Evolutionary conservation across 768 basidiomycete species (phyloP), one percentile per base, ranked within the genome.

Genomic region (Amanita rubescens): DNA sequence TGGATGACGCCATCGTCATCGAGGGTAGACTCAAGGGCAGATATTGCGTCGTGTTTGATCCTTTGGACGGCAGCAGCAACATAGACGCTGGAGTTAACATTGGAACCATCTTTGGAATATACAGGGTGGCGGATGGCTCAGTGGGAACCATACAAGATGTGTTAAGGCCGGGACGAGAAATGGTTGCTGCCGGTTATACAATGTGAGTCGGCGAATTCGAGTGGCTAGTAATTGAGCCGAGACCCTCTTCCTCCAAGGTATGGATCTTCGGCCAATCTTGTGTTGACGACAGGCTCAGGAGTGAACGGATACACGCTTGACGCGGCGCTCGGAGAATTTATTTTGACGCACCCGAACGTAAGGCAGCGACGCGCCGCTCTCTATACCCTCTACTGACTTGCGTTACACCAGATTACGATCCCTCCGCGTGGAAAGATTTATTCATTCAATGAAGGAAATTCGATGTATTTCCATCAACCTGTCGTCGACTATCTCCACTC

Each of bases 51-150:
- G 96, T 98, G 2, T 99, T 99, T 62, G 96, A 99, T 71, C 96
- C 96, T 34, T 81, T 96, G 47, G 94, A 98, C 63, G 94, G 94
- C 51, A 89, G 85, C 65, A 91, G 88, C 75, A 96, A 96, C 73
- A 97, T 97, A 72, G 94, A 95, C 67, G 94, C 95, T 59, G 95
- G 94, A 81, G 94, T 95, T 49, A 96, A 96, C 71, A 94, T 96
- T 65, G 90, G 91, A 7, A 94, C 93, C 55, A 96, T 97, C 75
- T 98, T 99, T 68, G 95, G 96, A 44, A 85, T 99, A 59, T 99
- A 98, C 75, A 81, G 82, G 62, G 72, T 95, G 57, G 94, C 94
- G 60, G 79, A 81, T 27, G 93, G 77, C 39, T 94, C 93, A 17
- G 69, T 71, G 48, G 94, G 94, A n/a, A 76, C 81, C 30, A 63